phyloP scores from a whole-genome alignment of 306 rosid species.

The Cucurbita ficifolia region DNA sequence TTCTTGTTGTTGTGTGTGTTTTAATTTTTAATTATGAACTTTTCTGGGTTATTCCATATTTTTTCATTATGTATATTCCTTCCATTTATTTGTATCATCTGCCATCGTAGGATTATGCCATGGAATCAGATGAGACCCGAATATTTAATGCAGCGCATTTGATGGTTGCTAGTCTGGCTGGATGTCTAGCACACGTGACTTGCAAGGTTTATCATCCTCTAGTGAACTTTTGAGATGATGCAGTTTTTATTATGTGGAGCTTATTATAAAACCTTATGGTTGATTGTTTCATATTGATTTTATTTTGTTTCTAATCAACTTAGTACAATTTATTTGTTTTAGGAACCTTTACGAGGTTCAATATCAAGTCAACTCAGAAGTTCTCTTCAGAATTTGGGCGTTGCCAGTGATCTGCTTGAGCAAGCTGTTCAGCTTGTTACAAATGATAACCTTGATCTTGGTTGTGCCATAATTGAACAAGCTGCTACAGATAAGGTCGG shows the following conservation, averaged over 20 bases:
- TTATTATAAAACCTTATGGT: neutral
- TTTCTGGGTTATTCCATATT: neutral
- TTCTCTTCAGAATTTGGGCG: constrained; percentile 57
- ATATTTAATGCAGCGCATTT: constrained; percentile 85
- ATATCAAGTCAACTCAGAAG: constrained; percentile 70
- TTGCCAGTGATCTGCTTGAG: constrained; percentile 58
- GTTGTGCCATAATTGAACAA: constrained; percentile 93
- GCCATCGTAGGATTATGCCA: constrained; percentile 70
- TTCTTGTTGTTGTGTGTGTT: neutral
- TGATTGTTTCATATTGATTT: constrained; percentile 3
- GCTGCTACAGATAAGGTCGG: constrained; percentile 95
- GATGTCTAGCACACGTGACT: constrained; percentile 93
- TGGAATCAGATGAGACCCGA: constrained; percentile 96
- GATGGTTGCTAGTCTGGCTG: constrained; percentile 98
- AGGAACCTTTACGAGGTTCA: constrained; percentile 86
- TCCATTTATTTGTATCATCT: constrained; percentile 6
- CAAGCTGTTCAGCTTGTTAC: constrained; percentile 93
- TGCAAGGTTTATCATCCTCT: constrained; percentile 55
- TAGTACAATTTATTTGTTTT: constrained; percentile 1
- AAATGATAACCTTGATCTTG: constrained; percentile 96
- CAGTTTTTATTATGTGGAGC: neutral
- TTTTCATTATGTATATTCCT: constrained; percentile 1
- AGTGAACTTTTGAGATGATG: constrained; percentile 1
- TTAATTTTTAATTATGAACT: neutral
- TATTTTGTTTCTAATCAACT: neutral